phyloP scores from a whole-genome alignment of 495 filamentous ascomycete species.

The Emericellopsis terricola region DNA sequence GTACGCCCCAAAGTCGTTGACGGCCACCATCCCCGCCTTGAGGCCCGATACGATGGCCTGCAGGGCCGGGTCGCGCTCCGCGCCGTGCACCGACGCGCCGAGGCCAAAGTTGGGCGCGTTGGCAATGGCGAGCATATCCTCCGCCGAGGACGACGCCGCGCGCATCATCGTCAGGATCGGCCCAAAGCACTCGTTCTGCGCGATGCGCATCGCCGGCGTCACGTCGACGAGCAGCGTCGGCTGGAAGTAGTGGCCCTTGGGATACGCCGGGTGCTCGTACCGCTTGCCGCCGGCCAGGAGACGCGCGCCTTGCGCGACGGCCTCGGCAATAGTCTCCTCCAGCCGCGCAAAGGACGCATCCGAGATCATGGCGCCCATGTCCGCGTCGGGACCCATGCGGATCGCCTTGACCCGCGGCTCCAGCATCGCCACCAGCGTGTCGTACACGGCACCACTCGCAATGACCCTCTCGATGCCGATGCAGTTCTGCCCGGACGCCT shows the following conservation, averaged over 20 bases:
- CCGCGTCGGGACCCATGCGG: slow-evolving; percentile 42
- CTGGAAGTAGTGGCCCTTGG: slow-evolving; percentile 73
- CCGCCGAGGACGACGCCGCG: slow-evolving; percentile 29
- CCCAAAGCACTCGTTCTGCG: slow-evolving; percentile 80
- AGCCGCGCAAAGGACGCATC: slow-evolving; percentile 47
- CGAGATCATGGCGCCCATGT: slow-evolving; percentile 86
- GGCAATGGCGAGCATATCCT: slow-evolving; percentile 47
- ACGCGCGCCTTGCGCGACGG: slow-evolving; percentile 56
- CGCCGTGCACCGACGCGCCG: slow-evolving; percentile 70
- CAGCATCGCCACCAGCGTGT: slow-evolving; percentile 50
- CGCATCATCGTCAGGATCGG: slow-evolving; percentile 75
- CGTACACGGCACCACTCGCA: slow-evolving; percentile 55
- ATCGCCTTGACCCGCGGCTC: slow-evolving; percentile 51
- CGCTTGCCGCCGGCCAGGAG: slow-evolving; percentile 70
- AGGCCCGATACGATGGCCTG: slow-evolving; percentile 41
- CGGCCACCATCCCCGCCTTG: slow-evolving; percentile 70
- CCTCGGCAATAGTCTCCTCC: slow-evolving; percentile 55
- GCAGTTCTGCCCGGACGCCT: slow-evolving; percentile 95
- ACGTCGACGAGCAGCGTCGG: slow-evolving; percentile 86
- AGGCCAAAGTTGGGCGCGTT: slow-evolving; percentile 66
- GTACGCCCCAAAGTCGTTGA: slow-evolving; percentile 87
- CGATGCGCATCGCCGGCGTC: slow-evolving; percentile 58
- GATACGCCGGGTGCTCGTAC: slow-evolving; percentile 46
- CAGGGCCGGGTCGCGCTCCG: slow-evolving; percentile 21
- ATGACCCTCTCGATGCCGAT: slow-evolving; percentile 92